These are phyloP conservation scores for Amyloporia xantha DNA, from an alignment of 768 basidiomycete genomes.

Conservation along the genomic window DNA sequence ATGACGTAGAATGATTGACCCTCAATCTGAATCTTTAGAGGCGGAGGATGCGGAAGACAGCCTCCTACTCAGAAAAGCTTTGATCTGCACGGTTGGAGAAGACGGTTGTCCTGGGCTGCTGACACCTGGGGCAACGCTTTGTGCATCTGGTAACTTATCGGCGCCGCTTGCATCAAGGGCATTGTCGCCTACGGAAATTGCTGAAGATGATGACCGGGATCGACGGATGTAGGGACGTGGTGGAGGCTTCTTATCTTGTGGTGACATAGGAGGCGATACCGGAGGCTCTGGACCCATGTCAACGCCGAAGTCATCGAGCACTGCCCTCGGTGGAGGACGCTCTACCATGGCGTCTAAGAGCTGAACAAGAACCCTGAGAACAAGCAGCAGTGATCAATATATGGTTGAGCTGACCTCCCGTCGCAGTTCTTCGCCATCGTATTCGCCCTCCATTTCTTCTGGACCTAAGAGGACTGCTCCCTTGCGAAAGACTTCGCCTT, in stretches of 20 bases:
- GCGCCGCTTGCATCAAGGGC: constrained; percentile 3
- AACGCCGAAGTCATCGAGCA: constrained; percentile 44
- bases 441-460: constrained; percentile 87
- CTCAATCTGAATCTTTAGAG: constrained; percentile 7
- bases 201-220: constrained; percentile 39
- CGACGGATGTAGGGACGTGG: constrained; percentile 60
- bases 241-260: constrained; percentile 33
- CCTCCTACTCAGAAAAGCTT: constrained; percentile 10
- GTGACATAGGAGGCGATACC: constrained; percentile 6
- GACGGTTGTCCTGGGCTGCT: constrained; percentile 8
- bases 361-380: constrained; percentile 29
- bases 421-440: constrained; percentile 82
- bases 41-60: constrained; percentile 9
- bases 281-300: constrained; percentile 11
- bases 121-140: constrained; percentile 1
- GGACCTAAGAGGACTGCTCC: constrained; percentile 73
- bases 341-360: constrained; percentile 83
- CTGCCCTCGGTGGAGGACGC: constrained; percentile 68
- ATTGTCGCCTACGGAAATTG: constrained; percentile 4
- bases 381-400: not conserved
- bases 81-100: constrained; percentile 5
- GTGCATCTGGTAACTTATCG: constrained; percentile 7
- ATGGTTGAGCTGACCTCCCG: constrained; percentile 50
- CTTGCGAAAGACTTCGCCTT: constrained; percentile 94
- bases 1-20: not conserved